These are phyloP conservation scores for Irpex sp. DNA, from an alignment of 1,284 basidiomycete species.

Conservation along the genomic window DNA sequence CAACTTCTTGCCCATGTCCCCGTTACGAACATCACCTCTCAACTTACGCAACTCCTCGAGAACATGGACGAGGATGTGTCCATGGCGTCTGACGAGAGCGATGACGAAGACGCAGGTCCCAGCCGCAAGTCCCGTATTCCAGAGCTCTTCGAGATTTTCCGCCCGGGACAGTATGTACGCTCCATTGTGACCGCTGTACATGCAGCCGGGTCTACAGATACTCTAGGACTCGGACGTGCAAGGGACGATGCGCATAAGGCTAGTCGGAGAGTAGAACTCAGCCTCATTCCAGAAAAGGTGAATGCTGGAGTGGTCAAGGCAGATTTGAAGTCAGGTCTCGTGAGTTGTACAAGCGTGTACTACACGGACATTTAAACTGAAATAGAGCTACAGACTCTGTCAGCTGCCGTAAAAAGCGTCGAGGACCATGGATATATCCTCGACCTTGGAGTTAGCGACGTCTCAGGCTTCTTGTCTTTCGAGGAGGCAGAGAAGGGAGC, in stretches of 20 bases:
- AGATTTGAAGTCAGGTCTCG: conserved; percentile 78
- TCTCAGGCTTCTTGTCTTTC: conserved; percentile 79
- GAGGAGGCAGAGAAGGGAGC: conserved; percentile 51
- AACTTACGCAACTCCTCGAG: conserved; percentile 74
- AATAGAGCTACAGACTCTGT: conserved; percentile 52
- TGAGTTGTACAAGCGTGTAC: conserved; percentile 30
- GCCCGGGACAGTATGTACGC: conserved; percentile 83
- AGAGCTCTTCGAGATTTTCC: conserved; percentile 75
- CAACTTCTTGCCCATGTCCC: conserved; percentile 95
- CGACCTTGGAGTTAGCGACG: conserved; percentile 75
- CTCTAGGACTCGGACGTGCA: conserved; percentile 51
- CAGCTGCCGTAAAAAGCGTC: conserved; percentile 77
- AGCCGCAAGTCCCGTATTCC: conserved; percentile 41
- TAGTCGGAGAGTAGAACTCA: conserved; percentile 83
- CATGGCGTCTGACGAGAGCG: conserved; percentile 39
- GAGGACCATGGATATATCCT: conserved; percentile 97
- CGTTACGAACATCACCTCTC: conserved; percentile 89
- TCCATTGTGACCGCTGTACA: conserved; percentile 72
- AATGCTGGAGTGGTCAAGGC: conserved; percentile 79
- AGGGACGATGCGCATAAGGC: conserved; percentile 66
- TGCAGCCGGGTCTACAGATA: conserved; percentile 56
- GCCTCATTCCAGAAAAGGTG: conserved; percentile 81
- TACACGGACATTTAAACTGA: background rate
- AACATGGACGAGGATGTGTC: conserved; percentile 54
- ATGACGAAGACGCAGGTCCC: conserved; percentile 34